Base-by-base conservation (phyloP, 352 stramenopile genomes). In the Pythium pyrilobum region DNA sequence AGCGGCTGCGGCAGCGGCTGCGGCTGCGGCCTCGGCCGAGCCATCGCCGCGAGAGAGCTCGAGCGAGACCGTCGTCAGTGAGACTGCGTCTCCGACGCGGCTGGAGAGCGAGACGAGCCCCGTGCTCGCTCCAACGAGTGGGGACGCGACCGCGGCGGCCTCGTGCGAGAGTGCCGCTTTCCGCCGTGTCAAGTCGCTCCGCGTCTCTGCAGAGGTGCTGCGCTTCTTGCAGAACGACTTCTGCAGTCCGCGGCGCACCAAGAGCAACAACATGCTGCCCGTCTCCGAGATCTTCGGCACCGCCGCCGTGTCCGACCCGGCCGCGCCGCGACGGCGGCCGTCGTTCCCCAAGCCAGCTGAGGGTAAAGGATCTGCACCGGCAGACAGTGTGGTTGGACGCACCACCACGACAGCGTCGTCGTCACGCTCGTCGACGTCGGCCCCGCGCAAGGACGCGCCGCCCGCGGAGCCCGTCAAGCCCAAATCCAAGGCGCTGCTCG, bases 161-260 rank as follows among this genome's bases (percentile, higher is more conserved):
- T 3, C 43, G 13, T n/a, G 15, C 8, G 51, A 54, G 12, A 43
- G 13, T 31, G 52, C 37, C 0, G 56, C 55, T 1, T 78, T 86
- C 24, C 67, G 62, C 8, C 63, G 63, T 11, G 62, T 89, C 39
- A 83, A 78, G 27, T 72, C 72, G 28, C 66, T 89, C 13, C 72
- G 81, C 27, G 80, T 87, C 2, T 81, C 80, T 0, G 52, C 65
- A 0, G 75, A 79, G 16, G 80, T 91, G 23, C 65, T 91, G 13
- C 44, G 66, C 4, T 89, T 89, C 40, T 67, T 91, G 0, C 69
- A 89, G 33, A 80, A 87, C 24, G 80, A 89, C 34, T 87, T 91
- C 46, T 91, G 80, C 47, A 80, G 64, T 20, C 65, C 67, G n/a
- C 32, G 42, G 15, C 55, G 51, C 10, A 60, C 55, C 1, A 56